phyloP scores from a whole-genome alignment of 2,329 filamentous ascomycete genomes.

The Septoria petroselini region DNA sequence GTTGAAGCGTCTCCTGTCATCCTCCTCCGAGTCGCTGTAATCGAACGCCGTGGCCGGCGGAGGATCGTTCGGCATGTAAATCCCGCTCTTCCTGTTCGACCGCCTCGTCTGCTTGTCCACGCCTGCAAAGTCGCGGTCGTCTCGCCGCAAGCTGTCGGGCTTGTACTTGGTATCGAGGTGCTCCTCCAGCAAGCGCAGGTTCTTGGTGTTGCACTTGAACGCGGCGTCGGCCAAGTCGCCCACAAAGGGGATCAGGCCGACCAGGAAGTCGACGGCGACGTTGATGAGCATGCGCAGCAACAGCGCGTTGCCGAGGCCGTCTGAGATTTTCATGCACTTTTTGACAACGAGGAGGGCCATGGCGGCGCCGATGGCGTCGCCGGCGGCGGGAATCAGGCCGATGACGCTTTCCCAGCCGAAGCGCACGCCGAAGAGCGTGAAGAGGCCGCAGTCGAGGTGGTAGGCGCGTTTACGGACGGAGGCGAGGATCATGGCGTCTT shows the following conservation, averaged over 20 bases:
- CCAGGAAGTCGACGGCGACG: constrained; percentile 67
- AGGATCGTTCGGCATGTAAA: constrained; percentile 36
- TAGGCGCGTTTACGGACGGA: constrained; percentile 84
- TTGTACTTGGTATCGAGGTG: constrained; percentile 67
- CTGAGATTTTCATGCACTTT: constrained; percentile 70
- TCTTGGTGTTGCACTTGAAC: constrained; percentile 73
- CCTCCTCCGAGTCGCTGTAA: constrained; percentile 18
- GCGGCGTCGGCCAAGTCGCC: constrained; percentile 73
- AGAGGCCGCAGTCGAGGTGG: constrained; percentile 77
- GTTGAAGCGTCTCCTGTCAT: constrained; percentile 6
- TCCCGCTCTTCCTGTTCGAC: constrained; percentile 35
- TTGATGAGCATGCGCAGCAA: constrained; percentile 75
- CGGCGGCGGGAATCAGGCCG: constrained; percentile 75
- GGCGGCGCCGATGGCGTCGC: constrained; percentile 70
- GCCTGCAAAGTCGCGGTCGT: constrained; percentile 30
- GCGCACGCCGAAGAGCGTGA: constrained; percentile 73
- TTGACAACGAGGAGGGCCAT: constrained; percentile 73
- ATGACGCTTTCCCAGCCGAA: constrained; percentile 90
- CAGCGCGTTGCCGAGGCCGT: constrained; percentile 64
- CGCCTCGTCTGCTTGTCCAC: constrained; percentile 36
- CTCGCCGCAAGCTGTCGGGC: constrained; percentile 35
- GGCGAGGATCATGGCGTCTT: constrained; percentile 79
- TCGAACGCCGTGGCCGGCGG: constrained; percentile 48
- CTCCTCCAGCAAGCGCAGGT: constrained; percentile 66
- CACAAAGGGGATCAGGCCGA: constrained; percentile 71